Base-by-base conservation (phyloP, 208 protist species). In the Angomonas deanei region DNA sequence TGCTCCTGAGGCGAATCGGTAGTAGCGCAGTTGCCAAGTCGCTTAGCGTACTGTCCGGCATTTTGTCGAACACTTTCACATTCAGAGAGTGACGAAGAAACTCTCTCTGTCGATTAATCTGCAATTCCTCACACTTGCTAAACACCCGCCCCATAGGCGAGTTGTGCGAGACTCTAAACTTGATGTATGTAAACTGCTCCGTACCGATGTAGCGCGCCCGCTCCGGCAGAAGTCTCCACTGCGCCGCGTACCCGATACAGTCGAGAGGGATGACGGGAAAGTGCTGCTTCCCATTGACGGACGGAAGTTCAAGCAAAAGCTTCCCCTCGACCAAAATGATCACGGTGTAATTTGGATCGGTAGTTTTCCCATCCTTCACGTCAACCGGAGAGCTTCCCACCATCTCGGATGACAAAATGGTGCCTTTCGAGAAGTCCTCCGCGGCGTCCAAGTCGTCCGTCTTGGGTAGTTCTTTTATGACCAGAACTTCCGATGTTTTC, bases 191-290 rank as follows among this genome's bases (percentile, higher is more conserved):
- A 55, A 73, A 89, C 10, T 70, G 73, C 59, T 79, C 76, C 3
- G 42, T 56, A 19, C 76, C 76, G 17, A 90, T 55, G 62, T 89
- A 93, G 30, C 66, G 70, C 3, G 87, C 60, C n/a, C 58, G 79
- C 4, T 60, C 28, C 0, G 87, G 87, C 24, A 93, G 72, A 5
- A 74, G 76, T 3, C 2, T 58, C 65, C 71, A 69, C 17, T 77
- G 73, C 15, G 53, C 53, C 64, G 17, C 49, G 52, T 38, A 77
- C 61, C 8, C 15, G 19, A n/a, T 50, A 50, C 4, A 19, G 15
- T n/a, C 17, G 8, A 50, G 36, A 42, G 19, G 28, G 23, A 11
- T 11, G 49, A 13, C 49, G 49, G 21, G 49, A 55, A 11, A 2
- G 23, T 55, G 21, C 49, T 28, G 4, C 23, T 28, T 26, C 3